Conservation (phyloP, 148 eudicot species). For the Rhododendron griersonianum region DNA sequence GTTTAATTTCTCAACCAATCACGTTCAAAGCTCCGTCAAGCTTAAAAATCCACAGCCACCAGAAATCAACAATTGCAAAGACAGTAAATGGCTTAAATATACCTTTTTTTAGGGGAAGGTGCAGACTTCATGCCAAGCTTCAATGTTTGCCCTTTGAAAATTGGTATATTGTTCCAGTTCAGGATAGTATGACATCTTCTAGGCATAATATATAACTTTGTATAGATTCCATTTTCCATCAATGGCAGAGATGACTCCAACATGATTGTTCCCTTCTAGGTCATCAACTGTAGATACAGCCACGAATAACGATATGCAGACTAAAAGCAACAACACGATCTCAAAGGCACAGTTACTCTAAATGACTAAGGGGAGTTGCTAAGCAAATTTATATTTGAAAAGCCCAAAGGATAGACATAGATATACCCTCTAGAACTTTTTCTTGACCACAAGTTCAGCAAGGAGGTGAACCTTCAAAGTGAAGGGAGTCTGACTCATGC, state of each 20-base stretch:
- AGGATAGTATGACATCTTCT: conserved; percentile 16
- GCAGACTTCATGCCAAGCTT: conserved; percentile 16
- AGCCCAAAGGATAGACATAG: not conserved
- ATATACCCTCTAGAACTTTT: not conserved
- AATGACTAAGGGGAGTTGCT: not conserved
- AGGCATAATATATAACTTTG: conserved; percentile 19
- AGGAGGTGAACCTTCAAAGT: not conserved
- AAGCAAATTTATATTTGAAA: not conserved
- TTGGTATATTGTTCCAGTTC: conserved; percentile 13
- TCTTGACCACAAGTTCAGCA: not conserved
- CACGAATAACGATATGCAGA: not conserved
- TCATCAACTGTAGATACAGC: conserved; percentile 16
- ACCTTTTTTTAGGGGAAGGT: conserved; percentile 33
- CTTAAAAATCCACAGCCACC: not conserved
- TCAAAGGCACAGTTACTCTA: not conserved
- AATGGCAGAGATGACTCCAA: conserved; percentile 23
- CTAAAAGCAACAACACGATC: not conserved
- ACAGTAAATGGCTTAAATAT: conserved; percentile 2
- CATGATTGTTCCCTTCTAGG: conserved; percentile 16
- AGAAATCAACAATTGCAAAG: not conserved
- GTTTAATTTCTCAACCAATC: not conserved
- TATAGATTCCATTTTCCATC: conserved; percentile 19
- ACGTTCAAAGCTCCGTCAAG: not conserved
- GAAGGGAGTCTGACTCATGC: not conserved
- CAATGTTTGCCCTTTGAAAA: conserved; percentile 19